phyloP scores from a whole-genome alignment of 116 monocot genomes.

The Cymodocea nodosa region DNA sequence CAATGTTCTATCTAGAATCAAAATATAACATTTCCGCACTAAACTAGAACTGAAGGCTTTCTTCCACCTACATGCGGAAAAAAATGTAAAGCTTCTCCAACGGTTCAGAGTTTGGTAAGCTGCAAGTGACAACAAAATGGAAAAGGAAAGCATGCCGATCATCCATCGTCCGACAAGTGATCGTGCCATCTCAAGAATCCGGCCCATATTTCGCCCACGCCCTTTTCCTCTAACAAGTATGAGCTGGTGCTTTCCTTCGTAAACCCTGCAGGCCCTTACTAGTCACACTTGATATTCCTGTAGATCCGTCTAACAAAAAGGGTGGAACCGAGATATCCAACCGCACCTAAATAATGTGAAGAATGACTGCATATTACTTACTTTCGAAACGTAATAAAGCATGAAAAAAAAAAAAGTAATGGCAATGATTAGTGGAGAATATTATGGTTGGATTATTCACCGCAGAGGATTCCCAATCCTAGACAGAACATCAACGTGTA shows the following conservation, averaged over 20 bases:
- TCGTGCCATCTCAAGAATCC: slow-evolving; percentile 1
- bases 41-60: slow-evolving; percentile 1
- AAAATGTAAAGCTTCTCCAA: slow-evolving; percentile 1
- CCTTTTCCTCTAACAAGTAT: background rate
- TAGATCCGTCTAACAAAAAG: slow-evolving; percentile 91
- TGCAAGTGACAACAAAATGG: background rate
- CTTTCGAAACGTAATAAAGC: too few relatives aligned
- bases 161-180: background rate
- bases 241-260: background rate
- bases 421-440: background rate
- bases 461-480: slow-evolving; percentile 69
- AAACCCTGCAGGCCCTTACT: slow-evolving; percentile 5
- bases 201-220: background rate
- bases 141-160: background rate
- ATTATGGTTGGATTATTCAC: slow-evolving; percentile 12
- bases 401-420: background rate
- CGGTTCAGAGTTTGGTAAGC: background rate
- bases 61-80: slow-evolving; percentile 1
- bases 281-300: slow-evolving; percentile 94
- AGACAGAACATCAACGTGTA: slow-evolving; percentile 77
- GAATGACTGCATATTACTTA: background rate
- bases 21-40: background rate
- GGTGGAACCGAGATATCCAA: slow-evolving; percentile 81
- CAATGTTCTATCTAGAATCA: slow-evolving; percentile 1
- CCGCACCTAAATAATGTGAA: slow-evolving; percentile 44